phyloP scores from a whole-genome alignment of 257 asterid species.

The Lavandula angustifolia region DNA sequence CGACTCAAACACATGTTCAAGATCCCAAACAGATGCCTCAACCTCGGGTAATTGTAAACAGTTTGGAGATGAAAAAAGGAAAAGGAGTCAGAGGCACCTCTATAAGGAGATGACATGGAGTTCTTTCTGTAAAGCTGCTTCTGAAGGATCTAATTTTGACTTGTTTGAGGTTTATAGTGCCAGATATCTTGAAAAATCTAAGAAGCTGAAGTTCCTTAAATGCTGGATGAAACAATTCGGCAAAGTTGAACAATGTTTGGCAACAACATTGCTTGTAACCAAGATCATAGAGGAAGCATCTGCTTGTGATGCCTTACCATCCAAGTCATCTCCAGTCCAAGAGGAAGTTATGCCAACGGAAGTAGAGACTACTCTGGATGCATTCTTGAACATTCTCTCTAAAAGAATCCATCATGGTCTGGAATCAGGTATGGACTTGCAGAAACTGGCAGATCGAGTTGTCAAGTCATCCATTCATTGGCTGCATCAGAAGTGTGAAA shows the following conservation, averaged over 20 bases:
- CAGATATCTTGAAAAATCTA: conserved; percentile 48
- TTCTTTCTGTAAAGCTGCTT: conserved; percentile 70
- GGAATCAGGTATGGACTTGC: conserved; percentile 78
- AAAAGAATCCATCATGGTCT: conserved; percentile 61
- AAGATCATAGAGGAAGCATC: conserved; percentile 37
- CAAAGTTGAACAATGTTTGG: conserved; percentile 39
- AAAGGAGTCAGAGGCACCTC: conserved; percentile 44
- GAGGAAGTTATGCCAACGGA: conserved; percentile 43
- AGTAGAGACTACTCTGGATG: conserved; percentile 48
- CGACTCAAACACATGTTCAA: conserved; percentile 37
- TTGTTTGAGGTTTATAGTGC: conserved; percentile 60
- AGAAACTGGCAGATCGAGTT: conserved; percentile 68
- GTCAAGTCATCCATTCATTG: conserved; percentile 60
- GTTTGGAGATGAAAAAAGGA: conserved; percentile 48
- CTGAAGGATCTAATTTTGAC: conserved; percentile 61
- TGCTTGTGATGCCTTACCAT: conserved; percentile 34
- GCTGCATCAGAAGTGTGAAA: conserved; percentile 40
- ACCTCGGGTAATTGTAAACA: conserved; percentile 49
- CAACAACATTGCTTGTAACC: conserved; percentile 34
- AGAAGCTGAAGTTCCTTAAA: conserved; percentile 78
- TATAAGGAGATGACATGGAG: conserved; percentile 61
- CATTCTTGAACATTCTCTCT: conserved; percentile 55
- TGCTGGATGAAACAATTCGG: conserved; percentile 87
- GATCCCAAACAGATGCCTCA: conserved; percentile 69
- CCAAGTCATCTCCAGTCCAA: conserved; percentile 46